Evolutionary conservation across 306 rosid genomes (phyloP).

Genomic region (Abrus precatorius): DNA sequence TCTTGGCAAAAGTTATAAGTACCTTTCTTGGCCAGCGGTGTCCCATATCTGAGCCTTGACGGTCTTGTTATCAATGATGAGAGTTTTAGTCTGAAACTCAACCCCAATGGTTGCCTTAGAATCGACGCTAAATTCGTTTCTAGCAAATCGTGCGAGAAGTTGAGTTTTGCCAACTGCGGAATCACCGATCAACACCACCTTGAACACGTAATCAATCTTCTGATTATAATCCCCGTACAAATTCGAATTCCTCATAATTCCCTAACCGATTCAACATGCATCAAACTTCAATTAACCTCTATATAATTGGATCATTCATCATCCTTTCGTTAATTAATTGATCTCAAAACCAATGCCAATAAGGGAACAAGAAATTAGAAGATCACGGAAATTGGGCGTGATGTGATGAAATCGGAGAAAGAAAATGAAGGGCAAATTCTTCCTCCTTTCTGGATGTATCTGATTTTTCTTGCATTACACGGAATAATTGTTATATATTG

Average conservation of each 20-base stretch:
- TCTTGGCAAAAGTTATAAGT: background rate
- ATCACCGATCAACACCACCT: conserved; percentile 94
- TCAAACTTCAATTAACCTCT: background rate
- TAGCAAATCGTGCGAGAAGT: conserved; percentile 81
- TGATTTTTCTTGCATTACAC: conserved; percentile 14
- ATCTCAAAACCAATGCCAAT: background rate
- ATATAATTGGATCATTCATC: conserved; percentile 20
- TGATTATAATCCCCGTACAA: conserved; percentile 78
- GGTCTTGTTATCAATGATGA: conserved; percentile 77
- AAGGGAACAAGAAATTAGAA: background rate
- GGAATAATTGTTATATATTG: background rate
- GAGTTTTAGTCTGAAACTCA: conserved; percentile 93
- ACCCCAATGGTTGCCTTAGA: conserved; percentile 97
- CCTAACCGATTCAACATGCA: conserved; percentile 8
- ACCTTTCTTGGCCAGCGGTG: conserved; percentile 99
- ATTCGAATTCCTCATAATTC: conserved; percentile 70
- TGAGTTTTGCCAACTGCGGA: conserved; percentile 97
- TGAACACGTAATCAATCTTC: conserved; percentile 93
- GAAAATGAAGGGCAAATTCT: conserved; percentile 14
- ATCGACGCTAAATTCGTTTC: conserved; percentile 78
- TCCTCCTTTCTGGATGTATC: background rate
- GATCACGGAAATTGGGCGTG: conserved; percentile 10
- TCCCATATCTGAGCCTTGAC: conserved; percentile 97
- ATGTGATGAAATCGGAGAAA: conserved; percentile 28
- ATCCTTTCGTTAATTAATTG: background rate